These are phyloP conservation scores for Brettanomyces nanus DNA, from an alignment of 805 yeast genomes.

Conservation along the genomic window DNA sequence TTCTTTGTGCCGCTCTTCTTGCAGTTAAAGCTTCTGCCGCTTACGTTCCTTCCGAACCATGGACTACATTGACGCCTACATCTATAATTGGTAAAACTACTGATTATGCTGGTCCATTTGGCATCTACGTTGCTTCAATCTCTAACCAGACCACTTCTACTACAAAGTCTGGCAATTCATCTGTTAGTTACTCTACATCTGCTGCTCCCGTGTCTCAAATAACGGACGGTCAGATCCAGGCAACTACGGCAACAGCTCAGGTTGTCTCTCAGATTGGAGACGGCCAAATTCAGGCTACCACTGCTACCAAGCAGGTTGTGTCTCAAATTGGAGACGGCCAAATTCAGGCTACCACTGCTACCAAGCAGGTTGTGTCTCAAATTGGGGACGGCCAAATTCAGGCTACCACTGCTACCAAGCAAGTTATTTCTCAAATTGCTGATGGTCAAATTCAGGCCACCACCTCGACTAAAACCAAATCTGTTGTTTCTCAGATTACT, in stretches of 20 bases:
- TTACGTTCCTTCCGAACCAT: conserved; percentile 56
- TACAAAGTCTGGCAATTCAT: neutral
- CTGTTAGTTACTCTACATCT: neutral
- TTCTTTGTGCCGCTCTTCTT: conserved; percentile 29
- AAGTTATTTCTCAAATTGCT: conserved; percentile 34
- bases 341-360: conserved; percentile 29
- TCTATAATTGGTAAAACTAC: conserved; percentile 46
- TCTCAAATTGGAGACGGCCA: conserved; percentile 34
- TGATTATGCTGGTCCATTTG: conserved; percentile 51
- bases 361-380: conserved; percentile 39
- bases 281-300: conserved; percentile 49
- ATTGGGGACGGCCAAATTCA: conserved; percentile 59
- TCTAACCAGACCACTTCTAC: conserved; percentile 12
- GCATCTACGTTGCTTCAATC: conserved; percentile 49
- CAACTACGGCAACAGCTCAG: conserved; percentile 26
- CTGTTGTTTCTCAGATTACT: conserved; percentile 28
- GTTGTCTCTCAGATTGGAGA: conserved; percentile 53
- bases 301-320: conserved; percentile 19
- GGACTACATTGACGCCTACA: conserved; percentile 65
- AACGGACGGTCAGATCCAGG: conserved; percentile 36
- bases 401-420: conserved; percentile 34
- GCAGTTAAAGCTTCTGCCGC: conserved; percentile 52
- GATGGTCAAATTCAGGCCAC: conserved; percentile 28
- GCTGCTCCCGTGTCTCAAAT: conserved; percentile 30
- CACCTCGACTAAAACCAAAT: conserved; percentile 27